Evolutionary conservation across 2,329 filamentous ascomycete genomes (phyloP), one percentile per base, ranked within the genome.

Genomic region (Colletotrichum noveboracense): DNA sequence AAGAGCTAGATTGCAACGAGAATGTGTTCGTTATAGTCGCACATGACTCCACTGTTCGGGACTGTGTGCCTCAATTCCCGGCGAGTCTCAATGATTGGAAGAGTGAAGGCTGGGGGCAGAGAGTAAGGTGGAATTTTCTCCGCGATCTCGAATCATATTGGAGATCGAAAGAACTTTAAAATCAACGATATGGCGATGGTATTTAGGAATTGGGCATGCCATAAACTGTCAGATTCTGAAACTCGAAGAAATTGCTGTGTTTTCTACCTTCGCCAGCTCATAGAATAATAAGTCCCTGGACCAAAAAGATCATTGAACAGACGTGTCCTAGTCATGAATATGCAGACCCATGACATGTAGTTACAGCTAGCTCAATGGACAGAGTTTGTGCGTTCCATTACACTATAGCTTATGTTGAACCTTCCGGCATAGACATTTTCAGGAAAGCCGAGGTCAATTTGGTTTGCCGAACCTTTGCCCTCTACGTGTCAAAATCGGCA

Each of bases 21-120:
- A 76, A 81, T 16, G 66, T 82, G 1, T 78, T 81, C 26, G 76
- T 80, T 5, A 66, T 80, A 16, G 72, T 79, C 4, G 80, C 80
- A 21, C 80, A 83, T 55, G 80, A 83, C 28, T 38, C 66, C 4
- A 74, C 79, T 5, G 66, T 81, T 1, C 14, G 56, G 6, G 77
- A 75, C 7, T 71, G 66, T n/a, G 75, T 77, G 32, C 78, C 77
- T 61, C 78, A 75, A 69, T 81, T 77, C 77, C 83, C 77, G 8
- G 28, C 62, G 60, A 78, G 52, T 32, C 76, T 76, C 32, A 82
- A 80, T 38, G 74, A 75, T 5, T 82, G 80, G 78, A 80, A 77
- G 64, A 48, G 26, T 12, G 77, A 79, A 13, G 75, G 77, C 9
- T 78, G 76, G 76, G 80, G 80, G 2, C 79, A 81, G 24, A 74